These are phyloP conservation scores for Penicillium cinerascens DNA, from an alignment of 495 filamentous ascomycete species.

Conservation along the genomic window DNA sequence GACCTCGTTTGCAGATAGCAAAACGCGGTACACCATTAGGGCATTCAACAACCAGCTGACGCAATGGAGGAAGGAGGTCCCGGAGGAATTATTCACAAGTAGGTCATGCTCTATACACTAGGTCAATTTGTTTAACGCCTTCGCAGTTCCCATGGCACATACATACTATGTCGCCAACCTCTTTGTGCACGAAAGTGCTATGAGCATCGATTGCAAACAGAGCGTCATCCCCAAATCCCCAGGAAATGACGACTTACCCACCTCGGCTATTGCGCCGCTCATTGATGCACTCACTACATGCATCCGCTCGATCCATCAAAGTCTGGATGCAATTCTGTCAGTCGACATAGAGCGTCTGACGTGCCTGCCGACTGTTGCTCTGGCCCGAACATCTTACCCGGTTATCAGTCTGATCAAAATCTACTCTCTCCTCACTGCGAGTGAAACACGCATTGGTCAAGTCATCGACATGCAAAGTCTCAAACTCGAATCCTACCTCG, in stretches of 20 bases:
- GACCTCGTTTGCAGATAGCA: slow-evolving; percentile 67
- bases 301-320: slow-evolving; percentile 66
- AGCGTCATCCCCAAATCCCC: slow-evolving; percentile 18
- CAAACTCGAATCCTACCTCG: slow-evolving; percentile 71
- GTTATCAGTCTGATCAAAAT: slow-evolving; percentile 86
- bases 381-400: slow-evolving; percentile 77
- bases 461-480: slow-evolving; percentile 73
- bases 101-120: neutral
- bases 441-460: slow-evolving; percentile 67
- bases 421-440: slow-evolving; percentile 69
- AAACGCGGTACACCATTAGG: slow-evolving; percentile 69
- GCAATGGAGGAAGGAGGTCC: slow-evolving; percentile 57
- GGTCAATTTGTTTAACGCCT: slow-evolving; percentile 5
- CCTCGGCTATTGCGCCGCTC: slow-evolving; percentile 56
- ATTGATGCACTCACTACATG: slow-evolving; percentile 70
- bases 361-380: slow-evolving; percentile 69
- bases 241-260: slow-evolving; percentile 23
- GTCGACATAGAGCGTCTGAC: slow-evolving; percentile 61
- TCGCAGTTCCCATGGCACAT: slow-evolving; percentile 27
- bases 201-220: slow-evolving; percentile 66
- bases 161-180: slow-evolving; percentile 55
- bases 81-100: slow-evolving; percentile 40
- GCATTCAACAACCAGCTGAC: slow-evolving; percentile 74
- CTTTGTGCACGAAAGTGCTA: slow-evolving; percentile 83
- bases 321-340: slow-evolving; percentile 65